phyloP scores from a whole-genome alignment of 2,329 filamentous ascomycete genomes.

The Pestalotiopsis sp. region DNA sequence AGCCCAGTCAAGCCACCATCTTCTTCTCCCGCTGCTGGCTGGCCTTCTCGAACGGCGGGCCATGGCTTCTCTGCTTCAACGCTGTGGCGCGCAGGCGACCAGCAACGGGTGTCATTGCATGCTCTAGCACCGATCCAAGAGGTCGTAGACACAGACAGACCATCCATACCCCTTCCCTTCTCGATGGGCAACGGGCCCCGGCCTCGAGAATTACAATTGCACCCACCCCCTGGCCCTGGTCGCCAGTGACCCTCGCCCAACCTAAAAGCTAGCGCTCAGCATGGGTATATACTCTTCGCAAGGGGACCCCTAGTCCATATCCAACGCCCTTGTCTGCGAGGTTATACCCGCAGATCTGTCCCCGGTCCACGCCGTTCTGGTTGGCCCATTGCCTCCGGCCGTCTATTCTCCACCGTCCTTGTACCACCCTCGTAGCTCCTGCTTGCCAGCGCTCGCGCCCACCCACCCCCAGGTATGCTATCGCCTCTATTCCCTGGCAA shows the following conservation, averaged over 20 bases:
- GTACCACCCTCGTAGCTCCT: constrained; percentile 21
- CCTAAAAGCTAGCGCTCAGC: constrained; percentile 7
- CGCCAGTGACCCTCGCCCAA: constrained; percentile 8
- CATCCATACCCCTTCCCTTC: not conserved
- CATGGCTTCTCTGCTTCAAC: not conserved
- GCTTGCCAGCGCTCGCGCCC: constrained; percentile 8
- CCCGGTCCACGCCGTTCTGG: constrained; percentile 17
- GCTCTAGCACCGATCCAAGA: not conserved
- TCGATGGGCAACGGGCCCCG: not conserved
- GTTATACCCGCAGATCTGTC: constrained; percentile 32
- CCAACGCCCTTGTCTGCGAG: constrained; percentile 21
- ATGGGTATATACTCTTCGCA: constrained; percentile 17
- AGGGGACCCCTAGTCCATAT: constrained; percentile 24
- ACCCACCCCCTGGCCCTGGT: not conserved
- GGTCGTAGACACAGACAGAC: not conserved
- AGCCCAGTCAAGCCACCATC: constrained; percentile 11
- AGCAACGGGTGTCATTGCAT: constrained; percentile 11
- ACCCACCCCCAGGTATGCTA: constrained; percentile 13
- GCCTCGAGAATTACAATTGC: not conserved
- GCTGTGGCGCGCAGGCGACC: constrained; percentile 4
- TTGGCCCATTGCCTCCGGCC: constrained; percentile 23
- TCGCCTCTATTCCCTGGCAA: constrained; percentile 14
- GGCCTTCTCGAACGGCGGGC: constrained; percentile 9
- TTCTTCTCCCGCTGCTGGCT: not conserved
- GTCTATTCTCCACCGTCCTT: constrained; percentile 25